phyloP scores from a whole-genome alignment of 768 basidiomycete species.

The Grammothele lineata region DNA sequence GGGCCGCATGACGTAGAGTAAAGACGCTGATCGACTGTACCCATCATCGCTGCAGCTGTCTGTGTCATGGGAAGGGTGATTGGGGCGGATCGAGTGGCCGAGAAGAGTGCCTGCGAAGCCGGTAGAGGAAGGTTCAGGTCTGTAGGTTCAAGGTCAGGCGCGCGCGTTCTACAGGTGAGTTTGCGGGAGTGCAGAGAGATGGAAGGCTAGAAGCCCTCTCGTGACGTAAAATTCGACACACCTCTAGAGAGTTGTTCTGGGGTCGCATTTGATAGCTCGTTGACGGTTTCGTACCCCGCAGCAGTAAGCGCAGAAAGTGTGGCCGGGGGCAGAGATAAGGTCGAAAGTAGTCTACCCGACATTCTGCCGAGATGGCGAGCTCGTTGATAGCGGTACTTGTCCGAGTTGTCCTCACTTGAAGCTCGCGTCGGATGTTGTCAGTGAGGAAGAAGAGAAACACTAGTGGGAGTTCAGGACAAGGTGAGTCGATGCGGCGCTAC shows the following conservation, averaged over 20 bases:
- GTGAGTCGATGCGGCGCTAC: too few species aligned
- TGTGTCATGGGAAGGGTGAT: slow-evolving; percentile 39
- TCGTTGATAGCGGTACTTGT: not conserved
- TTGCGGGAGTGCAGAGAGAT: not conserved
- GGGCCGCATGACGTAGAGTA: slow-evolving; percentile 43
- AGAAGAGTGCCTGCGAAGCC: slow-evolving; percentile 44
- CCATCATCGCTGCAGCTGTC: slow-evolving; percentile 45
- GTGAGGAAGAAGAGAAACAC: too few species aligned
- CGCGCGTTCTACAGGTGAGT: slow-evolving; percentile 1
- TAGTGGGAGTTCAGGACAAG: too few species aligned
- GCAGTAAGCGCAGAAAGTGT: slow-evolving; percentile 43
- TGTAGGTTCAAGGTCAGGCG: slow-evolving; percentile 22
- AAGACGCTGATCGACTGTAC: too few species aligned
- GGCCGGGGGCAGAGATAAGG: slow-evolving; percentile 42
- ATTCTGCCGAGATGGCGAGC: slow-evolving; percentile 19
- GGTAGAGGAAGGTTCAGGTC: slow-evolving; percentile 47
- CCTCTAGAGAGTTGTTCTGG: slow-evolving; percentile 50
- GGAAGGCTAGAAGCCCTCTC: not conserved
- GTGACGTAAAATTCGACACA: slow-evolving; percentile 21
- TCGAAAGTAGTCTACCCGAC: slow-evolving; percentile 43
- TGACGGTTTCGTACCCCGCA: slow-evolving; percentile 54
- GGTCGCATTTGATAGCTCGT: slow-evolving; percentile 43
- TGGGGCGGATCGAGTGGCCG: slow-evolving; percentile 32
- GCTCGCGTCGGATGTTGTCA: too few species aligned
- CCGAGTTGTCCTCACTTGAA: too few species aligned